Percentiles rank a stretch among this genome's conserved stretches.
phyloP scores from a whole-genome alignment of 78 protist species.

The Tieghemostelium lacteum region DNA sequence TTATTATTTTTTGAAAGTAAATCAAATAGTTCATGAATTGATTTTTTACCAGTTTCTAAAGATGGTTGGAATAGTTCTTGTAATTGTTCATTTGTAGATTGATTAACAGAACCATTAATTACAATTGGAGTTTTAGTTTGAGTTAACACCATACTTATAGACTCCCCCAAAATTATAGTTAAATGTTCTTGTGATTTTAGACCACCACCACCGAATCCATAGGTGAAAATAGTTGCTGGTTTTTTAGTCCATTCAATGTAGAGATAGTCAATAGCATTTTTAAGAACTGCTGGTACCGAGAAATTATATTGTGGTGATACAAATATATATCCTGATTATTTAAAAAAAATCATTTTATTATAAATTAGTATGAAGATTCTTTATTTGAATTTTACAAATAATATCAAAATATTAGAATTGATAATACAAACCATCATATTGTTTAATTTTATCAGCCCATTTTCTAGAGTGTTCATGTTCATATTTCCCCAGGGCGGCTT shows the following conservation, averaged over 20 bases:
- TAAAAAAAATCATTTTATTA: too few species aligned
- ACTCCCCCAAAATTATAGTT: background rate
- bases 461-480: background rate
- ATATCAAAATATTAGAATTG: too few species aligned
- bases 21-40: background rate
- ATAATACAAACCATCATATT: slow-evolving; percentile 1
- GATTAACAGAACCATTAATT: background rate
- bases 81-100: too few species aligned
- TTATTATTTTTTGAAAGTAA: too few species aligned
- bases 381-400: too few species aligned
- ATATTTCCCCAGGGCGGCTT: background rate
- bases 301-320: background rate
- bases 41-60: background rate
- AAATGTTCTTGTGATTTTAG: background rate
- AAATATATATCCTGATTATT: background rate
- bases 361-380: too few species aligned
- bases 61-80: background rate
- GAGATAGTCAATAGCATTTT: slow-evolving; percentile 9
- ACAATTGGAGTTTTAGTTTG: background rate
- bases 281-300: background rate
- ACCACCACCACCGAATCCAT: slow-evolving; percentile 10
- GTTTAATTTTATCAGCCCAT: slow-evolving; percentile 19
- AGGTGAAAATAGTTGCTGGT: background rate
- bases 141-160: background rate
- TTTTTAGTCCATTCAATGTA: slow-evolving; percentile 14